Evolutionary conservation across 2,329 filamentous ascomycete genomes (phyloP), one percentile per base, ranked within the genome.

Genomic region (Rutstroemia sp.): DNA sequence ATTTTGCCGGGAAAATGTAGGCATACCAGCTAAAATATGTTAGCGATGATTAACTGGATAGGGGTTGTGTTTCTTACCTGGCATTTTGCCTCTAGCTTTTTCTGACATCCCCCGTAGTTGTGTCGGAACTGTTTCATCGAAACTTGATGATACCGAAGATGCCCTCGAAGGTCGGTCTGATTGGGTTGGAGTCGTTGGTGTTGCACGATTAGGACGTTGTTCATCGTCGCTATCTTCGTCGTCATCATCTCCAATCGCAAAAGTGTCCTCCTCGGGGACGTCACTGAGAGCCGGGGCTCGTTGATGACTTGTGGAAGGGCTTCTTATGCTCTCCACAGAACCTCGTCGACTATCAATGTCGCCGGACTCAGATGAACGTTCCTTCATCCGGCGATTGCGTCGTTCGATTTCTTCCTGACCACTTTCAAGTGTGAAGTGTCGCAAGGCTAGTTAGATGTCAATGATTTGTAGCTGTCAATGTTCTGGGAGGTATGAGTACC

Each of bases 41-140:
- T 58, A 66, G 59, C 48, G 17, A 48, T 9, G 2, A 44, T 30
- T 7, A 50, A 14, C 23, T 4, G 9, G 41, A 21, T 4, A 27
- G 44, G n/a, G 38, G 27, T 48, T n/a, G 19, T 5, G 27, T 19
- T 47, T 46, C 58, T 52, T 64, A 68, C 67, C 67, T 34, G 92
- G 94, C 84, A 95, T 90, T 72, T 99, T 99, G 7, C 94, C 94
- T 50, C 94, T 80, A 16, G 94, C 94, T 71, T 97, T 99, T 72
- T 97, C 94, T 19, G 92, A 96, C 89, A 97, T 96, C 54, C 91
- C 91, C 57, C 89, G 82, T 30, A 95, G 71, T 69, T 96, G 92
- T 19, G 84, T 78, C 14, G 90, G 91, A 9, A 95, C 82, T 4
- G 87, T 86, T 58, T 95, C 91, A 58, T 95, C 90, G 0, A 81